Evolutionary conservation across 768 basidiomycete species (phyloP), one percentile per base, ranked within the genome.

Genomic region (Tulasnella sp.): DNA sequence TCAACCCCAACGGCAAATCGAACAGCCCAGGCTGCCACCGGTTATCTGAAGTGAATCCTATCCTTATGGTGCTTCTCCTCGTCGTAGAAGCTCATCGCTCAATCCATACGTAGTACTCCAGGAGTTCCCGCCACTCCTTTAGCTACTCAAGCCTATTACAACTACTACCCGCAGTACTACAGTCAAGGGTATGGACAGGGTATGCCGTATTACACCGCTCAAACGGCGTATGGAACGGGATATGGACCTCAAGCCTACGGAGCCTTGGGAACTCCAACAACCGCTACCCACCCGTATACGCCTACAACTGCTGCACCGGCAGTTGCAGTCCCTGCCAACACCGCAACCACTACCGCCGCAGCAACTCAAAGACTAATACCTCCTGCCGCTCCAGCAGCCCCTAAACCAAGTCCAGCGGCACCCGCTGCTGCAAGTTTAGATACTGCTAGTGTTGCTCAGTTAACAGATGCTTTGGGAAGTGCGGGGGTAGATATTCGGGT

Each of bases 401-500:
- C 82, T 64, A 79, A 79, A 0, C 80, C 81, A 74, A 77, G 79
- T 14, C 72, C 82, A 3, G 72, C 76, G 9, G 34, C 79, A 17
- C 72, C 81, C 5, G 76, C 78, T 36, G 58, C 84, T 31, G 75
- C 76, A 74, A 72, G 82, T 8, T 31, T 78, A n/a, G 68, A 78
- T 67, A 69, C 78, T 5, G n/a, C 74, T 6, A 93, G 94, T 80
- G 88, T 94, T 40, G 88, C 92, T 14, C 92, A 91, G 8, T 80
- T 95, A 58, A 94, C 93, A 75, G 93, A 95, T 79, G 93, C 93
- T 4, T 83, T 95, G 1, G 93, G 93, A 5, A 93, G 92, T 80
- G 93, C 93, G 8, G 93, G 93, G 14, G 93, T 95, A 8, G 93
- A 95, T 83, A 84, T 95, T n/a, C 84, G 91, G 81, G 93, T 92